Evolutionary conservation across 495 filamentous ascomycete species (phyloP), one percentile per base, ranked within the genome.

Genomic region (Xylaria curta): DNA sequence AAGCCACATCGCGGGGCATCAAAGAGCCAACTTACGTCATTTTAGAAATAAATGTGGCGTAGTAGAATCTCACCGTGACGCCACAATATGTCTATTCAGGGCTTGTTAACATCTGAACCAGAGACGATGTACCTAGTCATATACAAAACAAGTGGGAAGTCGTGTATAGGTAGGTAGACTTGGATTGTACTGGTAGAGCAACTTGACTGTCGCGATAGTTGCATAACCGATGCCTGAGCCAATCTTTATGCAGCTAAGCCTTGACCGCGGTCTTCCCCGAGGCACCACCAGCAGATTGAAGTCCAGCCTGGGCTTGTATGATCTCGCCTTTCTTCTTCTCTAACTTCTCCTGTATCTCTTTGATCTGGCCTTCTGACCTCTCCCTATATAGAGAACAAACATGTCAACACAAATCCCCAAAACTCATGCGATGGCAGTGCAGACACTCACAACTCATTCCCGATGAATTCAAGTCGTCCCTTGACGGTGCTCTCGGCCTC

Each of bases 401-500:
- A 36, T 79, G 79, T 24, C 13, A 58, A 44, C 71, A 4, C 66
- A 49, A 31, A 6, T 33, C 15, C 12, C 24, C n/a, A 65, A 21
- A n/a, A 75, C 88, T 73, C 15, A 21, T 38, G 6, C 21, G 58
- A 31, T 21, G 19, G 42, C 15, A 6, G n/a, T 21, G 51, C 51
- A 6, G 21, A 15, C 8, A 71, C 69, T 66, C 81, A 98, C 96
- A 98, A 97, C 75, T 99, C 97, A 77, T 94, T 93, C 74, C 90
- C 87, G 72, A 99, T 99, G 73, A 95, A 98, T 70, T 97, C 94
- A 68, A 99, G 80, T 12, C 96, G 89, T 56, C 93, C 92, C 72
- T 95, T 92, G 40, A 99, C 97, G 7, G 94, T 93, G 88, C 93
- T 91, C 61, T 91, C 86, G 0, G 97, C 96, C 75, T 99, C 96